A percentile compares a stretch with the other conserved stretches of the same genome.
phyloP scores from a whole-genome alignment of 2,329 filamentous ascomycete genomes.

The Phialemonium atrogriseum region DNA sequence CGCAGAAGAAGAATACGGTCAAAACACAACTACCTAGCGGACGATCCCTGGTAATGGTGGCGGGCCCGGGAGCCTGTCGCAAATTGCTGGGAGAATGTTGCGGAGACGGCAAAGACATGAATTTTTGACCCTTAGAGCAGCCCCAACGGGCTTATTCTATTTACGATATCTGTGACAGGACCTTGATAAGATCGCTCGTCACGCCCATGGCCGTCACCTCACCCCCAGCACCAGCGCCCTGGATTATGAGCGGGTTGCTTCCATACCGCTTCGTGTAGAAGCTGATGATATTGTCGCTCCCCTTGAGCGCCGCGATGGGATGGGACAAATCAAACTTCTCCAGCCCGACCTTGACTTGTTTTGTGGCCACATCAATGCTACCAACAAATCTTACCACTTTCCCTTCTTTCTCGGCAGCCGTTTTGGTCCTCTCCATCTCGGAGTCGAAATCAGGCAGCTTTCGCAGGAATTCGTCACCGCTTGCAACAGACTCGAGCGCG shows the following conservation, averaged over 20 bases:
- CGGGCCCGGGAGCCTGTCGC: too few species aligned
- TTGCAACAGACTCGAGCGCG: constrained; percentile 68
- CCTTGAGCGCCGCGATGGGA: constrained; percentile 89
- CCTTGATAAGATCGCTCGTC: constrained; percentile 86
- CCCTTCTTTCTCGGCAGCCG: constrained; percentile 73
- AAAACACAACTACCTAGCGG: too few species aligned
- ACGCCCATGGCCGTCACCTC: constrained; percentile 98
- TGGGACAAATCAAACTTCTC: constrained; percentile 83
- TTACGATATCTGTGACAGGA: constrained; percentile 57
- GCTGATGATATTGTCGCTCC: constrained; percentile 97
- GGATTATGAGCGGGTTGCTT: constrained; percentile 82
- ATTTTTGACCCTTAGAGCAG: too few species aligned
- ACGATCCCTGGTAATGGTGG: too few species aligned
- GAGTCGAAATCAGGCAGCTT: constrained; percentile 73
- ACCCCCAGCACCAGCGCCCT: constrained; percentile 88
- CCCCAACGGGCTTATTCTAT: too few species aligned
- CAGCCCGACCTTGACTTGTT: constrained; percentile 82
- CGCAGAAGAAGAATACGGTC: too few species aligned
- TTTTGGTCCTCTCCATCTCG: constrained; percentile 85
- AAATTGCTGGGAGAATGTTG: too few species aligned
- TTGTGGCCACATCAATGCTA: constrained; percentile 75
- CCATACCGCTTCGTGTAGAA: constrained; percentile 97
- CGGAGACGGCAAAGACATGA: too few species aligned
- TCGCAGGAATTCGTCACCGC: constrained; percentile 78
- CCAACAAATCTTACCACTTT: constrained; percentile 94